phyloP scores from a whole-genome alignment of 1,284 basidiomycete genomes.

The Naganishia albida region DNA sequence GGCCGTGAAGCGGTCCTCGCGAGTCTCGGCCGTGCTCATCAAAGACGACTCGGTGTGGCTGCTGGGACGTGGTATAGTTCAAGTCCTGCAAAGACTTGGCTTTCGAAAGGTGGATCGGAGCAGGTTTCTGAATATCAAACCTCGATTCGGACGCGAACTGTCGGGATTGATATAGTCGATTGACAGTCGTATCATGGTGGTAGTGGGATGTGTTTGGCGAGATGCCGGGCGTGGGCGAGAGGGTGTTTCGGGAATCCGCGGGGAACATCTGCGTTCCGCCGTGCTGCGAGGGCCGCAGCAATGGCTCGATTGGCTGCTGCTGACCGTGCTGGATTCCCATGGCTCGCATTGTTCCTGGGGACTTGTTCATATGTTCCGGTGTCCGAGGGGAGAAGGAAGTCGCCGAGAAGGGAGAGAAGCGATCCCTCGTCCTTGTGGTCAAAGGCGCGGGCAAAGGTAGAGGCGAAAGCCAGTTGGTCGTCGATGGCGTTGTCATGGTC shows the following conservation, averaged over 20 bases:
- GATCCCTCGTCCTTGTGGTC: conserved; percentile 13
- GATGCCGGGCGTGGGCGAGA: conserved; percentile 35
- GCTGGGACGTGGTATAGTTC: neutral
- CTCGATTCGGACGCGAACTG: conserved; percentile 6
- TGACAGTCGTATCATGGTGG: conserved; percentile 5
- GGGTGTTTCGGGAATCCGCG: conserved; percentile 31
- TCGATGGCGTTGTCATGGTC: conserved; percentile 15
- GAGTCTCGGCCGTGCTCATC: conserved; percentile 22
- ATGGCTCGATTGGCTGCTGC: neutral
- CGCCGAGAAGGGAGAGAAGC: conserved; percentile 36
- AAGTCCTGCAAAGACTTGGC: conserved; percentile 6
- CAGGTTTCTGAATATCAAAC: conserved; percentile 11
- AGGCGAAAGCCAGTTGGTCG: conserved; percentile 29
- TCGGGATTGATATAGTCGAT: neutral
- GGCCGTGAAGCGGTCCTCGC: conserved; percentile 28
- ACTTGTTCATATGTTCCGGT: conserved; percentile 30
- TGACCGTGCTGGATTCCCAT: conserved; percentile 9
- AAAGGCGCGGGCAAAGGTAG: conserved; percentile 27
- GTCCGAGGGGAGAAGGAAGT: conserved; percentile 35
- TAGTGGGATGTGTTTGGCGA: conserved; percentile 26
- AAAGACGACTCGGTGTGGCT: neutral
- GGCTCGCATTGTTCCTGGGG: conserved; percentile 32
- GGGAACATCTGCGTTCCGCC: neutral
- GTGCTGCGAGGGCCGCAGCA: conserved; percentile 9
- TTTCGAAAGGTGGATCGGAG: conserved; percentile 16